Evolutionary conservation across 352 stramenopile genomes (phyloP).

Genomic region (Globisporangium acanthophoron): DNA sequence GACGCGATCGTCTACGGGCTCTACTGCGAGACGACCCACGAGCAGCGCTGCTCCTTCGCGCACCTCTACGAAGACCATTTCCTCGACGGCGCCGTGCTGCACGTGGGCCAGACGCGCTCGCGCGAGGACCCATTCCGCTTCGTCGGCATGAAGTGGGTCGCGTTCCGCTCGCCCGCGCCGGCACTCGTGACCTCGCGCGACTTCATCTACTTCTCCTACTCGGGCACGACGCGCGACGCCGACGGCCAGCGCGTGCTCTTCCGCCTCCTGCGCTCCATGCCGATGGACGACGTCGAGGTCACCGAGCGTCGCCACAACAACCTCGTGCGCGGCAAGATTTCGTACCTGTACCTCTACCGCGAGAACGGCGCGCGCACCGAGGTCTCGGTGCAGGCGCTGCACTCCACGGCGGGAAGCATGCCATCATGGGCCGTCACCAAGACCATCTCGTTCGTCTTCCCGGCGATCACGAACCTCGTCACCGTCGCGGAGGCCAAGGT

Average conservation of each 20-base stretch:
- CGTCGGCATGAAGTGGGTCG: slow-evolving; percentile 40
- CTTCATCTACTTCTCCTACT: slow-evolving; percentile 38
- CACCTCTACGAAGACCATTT: slow-evolving; percentile 45
- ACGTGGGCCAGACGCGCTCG: slow-evolving; percentile 25
- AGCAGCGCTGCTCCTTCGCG: slow-evolving; percentile 25
- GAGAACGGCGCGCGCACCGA: slow-evolving; percentile 28
- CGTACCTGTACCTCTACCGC: slow-evolving; percentile 30
- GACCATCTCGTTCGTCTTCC: slow-evolving; percentile 32
- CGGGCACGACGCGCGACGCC: slow-evolving; percentile 23
- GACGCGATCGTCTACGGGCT: slow-evolving; percentile 38
- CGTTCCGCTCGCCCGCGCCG: slow-evolving; percentile 30
- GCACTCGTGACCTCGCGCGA: slow-evolving; percentile 32
- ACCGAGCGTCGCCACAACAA: slow-evolving; percentile 20
- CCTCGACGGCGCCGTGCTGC: slow-evolving; percentile 38
- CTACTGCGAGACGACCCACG: slow-evolving; percentile 32
- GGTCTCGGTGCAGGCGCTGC: slow-evolving; percentile 25
- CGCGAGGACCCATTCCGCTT: slow-evolving; percentile 38
- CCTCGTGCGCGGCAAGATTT: slow-evolving; percentile 35
- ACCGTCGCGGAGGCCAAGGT: slow-evolving; percentile 25
- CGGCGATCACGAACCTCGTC: slow-evolving; percentile 28
- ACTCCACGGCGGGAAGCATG: slow-evolving; percentile 29
- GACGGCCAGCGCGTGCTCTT: slow-evolving; percentile 36
- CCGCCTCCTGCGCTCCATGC: slow-evolving; percentile 30
- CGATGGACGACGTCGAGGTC: slow-evolving; percentile 29
- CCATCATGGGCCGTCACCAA: slow-evolving; percentile 31